Evolutionary conservation across 169 alveolate species (phyloP), one percentile per base, ranked within the genome.

Genomic region (Plasmodium billcollinsi): DNA sequence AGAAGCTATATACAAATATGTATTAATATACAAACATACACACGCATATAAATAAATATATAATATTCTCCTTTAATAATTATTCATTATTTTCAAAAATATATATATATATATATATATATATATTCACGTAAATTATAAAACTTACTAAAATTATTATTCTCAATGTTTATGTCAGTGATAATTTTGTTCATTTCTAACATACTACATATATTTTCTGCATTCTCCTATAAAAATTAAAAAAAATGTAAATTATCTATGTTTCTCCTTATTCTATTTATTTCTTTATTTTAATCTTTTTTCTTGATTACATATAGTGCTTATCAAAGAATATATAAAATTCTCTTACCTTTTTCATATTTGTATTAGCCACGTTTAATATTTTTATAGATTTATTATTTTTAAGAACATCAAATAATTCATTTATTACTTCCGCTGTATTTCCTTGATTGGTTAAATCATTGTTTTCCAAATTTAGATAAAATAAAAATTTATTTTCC

Each of bases 371-470:
- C 45, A 85, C 11, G 61, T 85, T 85, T 67, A 85, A 24, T 11
- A 69, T 70, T 85, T 61, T 85, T 59, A 85, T 43, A 59, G 74
- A 50, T 59, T 85, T 70, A 18, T 70, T 85, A 71, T 85, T 69
- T 70, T 70, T 71, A n/a, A 85, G 26, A 18, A 86, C 33, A 29
- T 71, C 75, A 43, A 85, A 85, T 54, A 85, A 18, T 12, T 21
- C 71, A 85, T 85, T 85, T 11, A 59, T 33, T 14, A 58, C 86
- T 14, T 85, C 74, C 20, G n/a, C 2, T 15, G 56, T 70, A 21
- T 85, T 7, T 3, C 91, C 91, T 14, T 49, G 58, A 73, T 85
- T 70, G 70, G 91, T 85, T 71, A 85, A 85, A 62, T 85, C 86
- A 73, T 85, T 85, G 24, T 50, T 47, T 71, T 70, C 91, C 33